These are phyloP conservation scores for Adansonia gregorii DNA, from an alignment of 441 rosid species.

Conservation along the genomic window DNA sequence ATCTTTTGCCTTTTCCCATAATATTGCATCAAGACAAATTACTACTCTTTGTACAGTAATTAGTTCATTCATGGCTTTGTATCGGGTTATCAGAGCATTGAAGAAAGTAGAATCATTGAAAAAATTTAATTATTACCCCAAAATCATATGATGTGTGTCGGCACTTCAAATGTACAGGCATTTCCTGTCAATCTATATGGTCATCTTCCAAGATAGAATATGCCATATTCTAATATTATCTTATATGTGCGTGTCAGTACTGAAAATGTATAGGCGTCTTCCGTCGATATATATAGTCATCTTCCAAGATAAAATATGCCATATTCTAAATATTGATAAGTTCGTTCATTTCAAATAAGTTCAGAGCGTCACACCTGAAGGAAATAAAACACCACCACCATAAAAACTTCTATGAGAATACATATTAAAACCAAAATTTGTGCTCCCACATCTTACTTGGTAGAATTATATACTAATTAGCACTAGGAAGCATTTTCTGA, in stretches of 20 bases:
- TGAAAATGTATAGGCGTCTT: too few species aligned
- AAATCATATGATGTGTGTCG: not conserved
- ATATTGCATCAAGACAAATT: not conserved
- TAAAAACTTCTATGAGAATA: not conserved
- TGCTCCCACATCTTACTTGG: not conserved
- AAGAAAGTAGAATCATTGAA: not conserved
- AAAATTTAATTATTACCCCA: not conserved
- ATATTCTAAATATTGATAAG: not conserved
- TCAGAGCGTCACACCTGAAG: not conserved
- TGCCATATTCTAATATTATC: too few species aligned
- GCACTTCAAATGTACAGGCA: not conserved
- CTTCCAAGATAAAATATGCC: not conserved
- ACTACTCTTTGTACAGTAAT: too few species aligned
- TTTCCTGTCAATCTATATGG: not conserved
- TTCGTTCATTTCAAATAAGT: not conserved
- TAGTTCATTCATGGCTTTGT: not conserved
- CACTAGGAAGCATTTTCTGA: not conserved
- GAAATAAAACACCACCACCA: not conserved
- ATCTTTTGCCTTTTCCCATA: not conserved
- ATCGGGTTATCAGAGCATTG: not conserved
- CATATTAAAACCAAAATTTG: conserved; percentile 4
- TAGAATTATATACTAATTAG: not conserved
- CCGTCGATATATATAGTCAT: too few species aligned
- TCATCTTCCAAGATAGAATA: too few species aligned
- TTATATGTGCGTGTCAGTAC: too few species aligned